These are phyloP conservation scores for Panus rudis DNA, from an alignment of 768 basidiomycete species.

Conservation along the genomic window DNA sequence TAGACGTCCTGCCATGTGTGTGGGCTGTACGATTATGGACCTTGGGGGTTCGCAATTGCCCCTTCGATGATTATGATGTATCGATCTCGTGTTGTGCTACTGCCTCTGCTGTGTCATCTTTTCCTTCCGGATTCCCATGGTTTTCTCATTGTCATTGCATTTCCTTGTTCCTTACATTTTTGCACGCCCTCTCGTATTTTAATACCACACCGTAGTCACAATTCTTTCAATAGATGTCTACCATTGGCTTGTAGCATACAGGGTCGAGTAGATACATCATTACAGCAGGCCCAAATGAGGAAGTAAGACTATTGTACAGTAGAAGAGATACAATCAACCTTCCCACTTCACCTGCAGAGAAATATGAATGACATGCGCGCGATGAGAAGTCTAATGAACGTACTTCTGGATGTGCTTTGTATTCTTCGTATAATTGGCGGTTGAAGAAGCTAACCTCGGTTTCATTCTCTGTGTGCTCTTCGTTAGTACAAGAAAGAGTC, in stretches of 20 bases:
- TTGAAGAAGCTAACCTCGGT: constrained; percentile 93
- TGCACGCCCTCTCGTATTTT: constrained; percentile 6
- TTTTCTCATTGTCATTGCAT: constrained; percentile 10
- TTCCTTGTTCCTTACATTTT: constrained; percentile 5
- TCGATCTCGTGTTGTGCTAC: constrained; percentile 10
- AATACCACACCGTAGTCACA: constrained; percentile 9
- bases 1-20: constrained; percentile 2
- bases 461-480: constrained; percentile 70
- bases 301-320: no score
- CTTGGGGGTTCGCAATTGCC: not conserved
- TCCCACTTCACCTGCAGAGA: constrained; percentile 19
- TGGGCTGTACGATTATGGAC: constrained; percentile 2
- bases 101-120: not conserved
- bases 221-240: constrained; percentile 5
- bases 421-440: constrained; percentile 64
- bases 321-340: constrained; percentile 3
- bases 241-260: constrained; percentile 1
- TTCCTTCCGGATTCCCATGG: constrained; percentile 7
- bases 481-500: not conserved
- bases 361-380: not conserved
- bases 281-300: no score
- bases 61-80: constrained; percentile 4
- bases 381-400: not conserved
- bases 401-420: constrained; percentile 81
- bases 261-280: no score